Percentiles rank a stretch among this genome's conserved stretches.
Conservation (phyloP, 225 moss, liverwort and hornwort species). For the Sphagnum contortum region DNA sequence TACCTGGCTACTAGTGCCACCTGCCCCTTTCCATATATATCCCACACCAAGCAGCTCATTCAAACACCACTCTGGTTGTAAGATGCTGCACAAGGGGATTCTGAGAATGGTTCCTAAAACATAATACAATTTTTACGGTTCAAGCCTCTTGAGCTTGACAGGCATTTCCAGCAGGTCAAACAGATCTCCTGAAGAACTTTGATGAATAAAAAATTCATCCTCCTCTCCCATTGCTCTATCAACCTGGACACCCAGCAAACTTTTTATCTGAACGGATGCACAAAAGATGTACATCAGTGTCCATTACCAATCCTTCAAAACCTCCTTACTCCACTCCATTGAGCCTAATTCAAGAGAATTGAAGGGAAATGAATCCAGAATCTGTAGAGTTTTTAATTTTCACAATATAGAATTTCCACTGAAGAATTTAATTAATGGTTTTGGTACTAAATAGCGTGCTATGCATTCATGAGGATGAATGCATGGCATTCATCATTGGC, state of each 20-base stretch:
- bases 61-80: too few species aligned
- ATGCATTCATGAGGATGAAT: too few species aligned
- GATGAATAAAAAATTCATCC: constrained; percentile 55
- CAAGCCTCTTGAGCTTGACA: constrained; percentile 27
- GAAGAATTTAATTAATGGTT: not conserved
- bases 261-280: not conserved
- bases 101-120: too few species aligned
- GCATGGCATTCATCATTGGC: too few species aligned
- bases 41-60: too few species aligned
- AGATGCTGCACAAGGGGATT: too few species aligned
- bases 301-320: not conserved
- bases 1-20: too few species aligned
- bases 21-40: too few species aligned
- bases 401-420: not conserved
- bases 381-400: not conserved
- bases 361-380: constrained; percentile 12
- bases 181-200: constrained; percentile 68
- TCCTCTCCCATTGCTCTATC: constrained; percentile 46
- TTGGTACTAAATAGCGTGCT: too few species aligned
- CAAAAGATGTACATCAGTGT: not conserved
- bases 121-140: too few species aligned
- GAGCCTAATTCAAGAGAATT: not conserved
- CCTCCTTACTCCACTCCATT: not conserved
- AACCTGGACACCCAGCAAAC: constrained; percentile 29
- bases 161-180: constrained; percentile 41